Conservation (phyloP, 2,329 filamentous ascomycete genomes). For the Rhynchosporium secalis region DNA sequence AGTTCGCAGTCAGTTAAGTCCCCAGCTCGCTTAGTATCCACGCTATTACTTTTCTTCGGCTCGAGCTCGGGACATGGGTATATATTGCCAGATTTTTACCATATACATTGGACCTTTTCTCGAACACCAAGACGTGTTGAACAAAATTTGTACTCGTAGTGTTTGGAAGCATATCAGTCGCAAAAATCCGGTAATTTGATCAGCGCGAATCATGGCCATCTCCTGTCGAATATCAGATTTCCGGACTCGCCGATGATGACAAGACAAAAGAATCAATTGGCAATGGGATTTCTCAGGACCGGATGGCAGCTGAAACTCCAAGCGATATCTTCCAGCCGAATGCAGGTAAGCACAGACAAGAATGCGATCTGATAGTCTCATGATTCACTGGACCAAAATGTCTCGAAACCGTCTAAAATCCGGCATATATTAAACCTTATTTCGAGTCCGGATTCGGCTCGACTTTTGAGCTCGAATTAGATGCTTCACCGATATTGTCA, state of each 20-base stretch:
- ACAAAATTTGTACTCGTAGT: too few species aligned
- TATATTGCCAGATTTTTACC: too few species aligned
- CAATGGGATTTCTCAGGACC: not conserved
- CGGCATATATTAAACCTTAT: constrained; percentile 15
- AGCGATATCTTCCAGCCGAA: not conserved
- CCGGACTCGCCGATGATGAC: not conserved
- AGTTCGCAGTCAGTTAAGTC: too few species aligned
- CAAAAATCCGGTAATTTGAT: too few species aligned
- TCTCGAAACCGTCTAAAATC: constrained; percentile 15
- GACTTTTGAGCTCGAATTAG: not conserved
- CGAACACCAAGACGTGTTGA: too few species aligned
- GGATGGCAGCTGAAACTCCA: not conserved
- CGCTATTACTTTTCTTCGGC: too few species aligned
- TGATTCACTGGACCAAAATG: constrained; percentile 6
- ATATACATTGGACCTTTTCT: too few species aligned
- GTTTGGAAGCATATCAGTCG: too few species aligned
- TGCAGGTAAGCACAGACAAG: not conserved
- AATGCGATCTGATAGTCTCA: not conserved
- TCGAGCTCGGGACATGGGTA: too few species aligned
- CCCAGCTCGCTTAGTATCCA: too few species aligned
- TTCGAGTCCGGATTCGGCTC: not conserved
- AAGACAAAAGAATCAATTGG: not conserved
- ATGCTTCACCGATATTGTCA: not conserved
- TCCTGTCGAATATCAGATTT: not conserved
- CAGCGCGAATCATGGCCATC: too few species aligned